Conservation (phyloP, 1,284 basidiomycete genomes). For the Moesziomyces sp. region DNA sequence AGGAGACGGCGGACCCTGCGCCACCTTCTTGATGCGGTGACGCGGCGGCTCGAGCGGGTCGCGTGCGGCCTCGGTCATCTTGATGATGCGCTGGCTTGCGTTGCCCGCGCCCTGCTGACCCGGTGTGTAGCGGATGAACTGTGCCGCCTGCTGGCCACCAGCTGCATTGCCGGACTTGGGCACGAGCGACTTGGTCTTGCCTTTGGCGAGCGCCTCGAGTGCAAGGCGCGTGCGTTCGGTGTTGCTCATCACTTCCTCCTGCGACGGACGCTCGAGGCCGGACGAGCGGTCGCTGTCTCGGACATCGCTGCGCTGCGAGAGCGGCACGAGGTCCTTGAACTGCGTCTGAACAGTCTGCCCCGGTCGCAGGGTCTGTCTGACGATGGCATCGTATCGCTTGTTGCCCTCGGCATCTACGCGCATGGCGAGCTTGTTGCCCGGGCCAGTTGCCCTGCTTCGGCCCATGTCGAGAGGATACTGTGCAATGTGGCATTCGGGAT, state of each 20-base stretch:
- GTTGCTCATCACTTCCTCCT: constrained; percentile 86
- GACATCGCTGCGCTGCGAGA: constrained; percentile 84
- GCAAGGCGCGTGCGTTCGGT: constrained; percentile 90
- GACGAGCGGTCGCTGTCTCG: constrained; percentile 73
- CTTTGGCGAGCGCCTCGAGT: constrained; percentile 89
- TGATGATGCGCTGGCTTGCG: constrained; percentile 94
- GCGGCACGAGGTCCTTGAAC: constrained; percentile 95
- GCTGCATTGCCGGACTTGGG: constrained; percentile 71
- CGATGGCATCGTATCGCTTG: constrained; percentile 96
- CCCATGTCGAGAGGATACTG: constrained; percentile 97
- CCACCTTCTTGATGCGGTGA: constrained; percentile 99
- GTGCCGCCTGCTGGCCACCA: constrained; percentile 54
- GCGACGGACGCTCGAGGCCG: constrained; percentile 87
- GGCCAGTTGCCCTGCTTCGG: constrained; percentile 75
- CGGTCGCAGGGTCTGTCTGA: constrained; percentile 87
- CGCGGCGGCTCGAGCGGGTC: constrained; percentile 96
- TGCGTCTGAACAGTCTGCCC: constrained; percentile 90
- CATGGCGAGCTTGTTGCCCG: constrained; percentile 79
- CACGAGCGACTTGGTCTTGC: constrained; percentile 96
- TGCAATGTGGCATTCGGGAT: constrained; percentile 95
- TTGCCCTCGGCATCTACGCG: constrained; percentile 97
- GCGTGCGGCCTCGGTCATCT: constrained; percentile 83
- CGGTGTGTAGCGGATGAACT: constrained; percentile 95
- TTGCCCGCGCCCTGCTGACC: constrained; percentile 77
- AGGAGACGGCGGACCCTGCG: constrained; percentile 91